Evolutionary conservation across 1,284 basidiomycete species (phyloP).

Genomic region (Trametes versicolor): DNA sequence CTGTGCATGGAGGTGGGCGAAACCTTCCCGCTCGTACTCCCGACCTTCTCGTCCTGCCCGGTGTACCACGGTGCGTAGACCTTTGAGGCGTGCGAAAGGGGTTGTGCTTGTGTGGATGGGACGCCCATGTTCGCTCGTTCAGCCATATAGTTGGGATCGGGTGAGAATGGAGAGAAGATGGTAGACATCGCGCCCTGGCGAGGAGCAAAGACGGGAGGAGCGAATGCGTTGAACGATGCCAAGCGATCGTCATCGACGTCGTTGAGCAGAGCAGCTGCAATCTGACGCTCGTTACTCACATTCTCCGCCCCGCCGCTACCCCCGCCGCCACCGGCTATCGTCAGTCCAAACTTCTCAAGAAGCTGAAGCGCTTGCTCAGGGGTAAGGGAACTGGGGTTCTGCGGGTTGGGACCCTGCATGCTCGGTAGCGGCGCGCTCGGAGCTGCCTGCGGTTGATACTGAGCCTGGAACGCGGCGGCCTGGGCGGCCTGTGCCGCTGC

Average conservation of each 20-base stretch:
- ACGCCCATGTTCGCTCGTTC: conserved; percentile 40
- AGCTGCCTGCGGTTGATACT: conserved; percentile 52
- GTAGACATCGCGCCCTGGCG: conserved; percentile 33
- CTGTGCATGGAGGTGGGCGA: conserved; percentile 53
- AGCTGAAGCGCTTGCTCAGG: conserved; percentile 76
- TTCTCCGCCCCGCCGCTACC: conserved; percentile 23
- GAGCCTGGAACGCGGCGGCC: conserved; percentile 69
- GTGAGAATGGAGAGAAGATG: conserved; percentile 53
- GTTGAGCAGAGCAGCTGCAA: conserved; percentile 37
- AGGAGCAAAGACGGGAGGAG: conserved; percentile 35
- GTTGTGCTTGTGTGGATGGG: conserved; percentile 34
- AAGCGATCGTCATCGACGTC: conserved; percentile 39
- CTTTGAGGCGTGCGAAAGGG: conserved; percentile 53
- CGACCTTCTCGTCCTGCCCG: conserved; percentile 41
- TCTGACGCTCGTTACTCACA: conserved; percentile 34
- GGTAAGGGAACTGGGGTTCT: conserved; percentile 50
- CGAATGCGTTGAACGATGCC: conserved; percentile 38
- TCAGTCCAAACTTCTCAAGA: conserved; percentile 66
- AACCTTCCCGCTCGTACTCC: conserved; percentile 47
- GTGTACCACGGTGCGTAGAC: conserved; percentile 58
- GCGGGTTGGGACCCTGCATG: conserved; percentile 16
- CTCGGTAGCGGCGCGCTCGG: conserved; percentile 12
- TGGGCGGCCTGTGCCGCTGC: conserved; percentile 86
- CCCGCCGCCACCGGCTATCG: conserved; percentile 44
- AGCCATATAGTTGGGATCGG: conserved; percentile 47